Conservation (phyloP, 371 early-diverging fungal species). For the Mortierella sp. region DNA sequence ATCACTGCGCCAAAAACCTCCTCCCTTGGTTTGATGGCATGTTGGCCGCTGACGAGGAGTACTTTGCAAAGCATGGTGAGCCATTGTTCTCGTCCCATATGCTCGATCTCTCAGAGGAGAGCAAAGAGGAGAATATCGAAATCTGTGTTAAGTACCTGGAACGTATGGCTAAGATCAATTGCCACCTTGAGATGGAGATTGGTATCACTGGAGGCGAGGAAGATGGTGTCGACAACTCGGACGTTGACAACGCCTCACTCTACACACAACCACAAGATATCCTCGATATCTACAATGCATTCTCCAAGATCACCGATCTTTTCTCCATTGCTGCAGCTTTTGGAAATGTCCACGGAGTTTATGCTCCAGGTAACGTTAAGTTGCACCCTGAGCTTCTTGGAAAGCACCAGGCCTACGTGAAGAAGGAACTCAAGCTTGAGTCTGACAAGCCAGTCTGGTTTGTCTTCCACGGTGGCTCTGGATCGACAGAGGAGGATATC, state of each 20-base stretch:
- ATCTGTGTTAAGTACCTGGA: too few species aligned
- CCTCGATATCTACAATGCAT: conserved; percentile 88
- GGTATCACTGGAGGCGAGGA: conserved; percentile 97
- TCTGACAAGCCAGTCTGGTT: conserved; percentile 86
- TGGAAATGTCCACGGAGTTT: conserved; percentile 82
- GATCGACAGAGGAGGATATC: conserved; percentile 86
- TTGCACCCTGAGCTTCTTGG: too few species aligned
- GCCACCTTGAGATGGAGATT: conserved; percentile 93
- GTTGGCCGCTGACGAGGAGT: too few species aligned
- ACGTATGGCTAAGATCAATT: conserved; percentile 48
- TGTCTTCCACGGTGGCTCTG: conserved; percentile 96
- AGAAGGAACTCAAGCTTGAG: conserved; percentile 68
- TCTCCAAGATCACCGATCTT: conserved; percentile 78
- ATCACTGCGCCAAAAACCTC: too few species aligned
- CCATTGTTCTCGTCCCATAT: too few species aligned
- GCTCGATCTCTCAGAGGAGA: too few species aligned
- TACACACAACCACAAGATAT: conserved; percentile 95
- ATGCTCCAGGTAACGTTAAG: too few species aligned
- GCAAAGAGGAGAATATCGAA: too few species aligned
- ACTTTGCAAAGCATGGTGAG: too few species aligned
- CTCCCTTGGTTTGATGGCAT: too few species aligned
- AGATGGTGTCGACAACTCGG: conserved; percentile 94
- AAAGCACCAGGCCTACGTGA: conserved; percentile 62
- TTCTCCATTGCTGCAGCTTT: conserved; percentile 94
- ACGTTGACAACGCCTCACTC: conserved; percentile 85